These are phyloP conservation scores for Xylaria bambusicola DNA, from an alignment of 495 filamentous ascomycete genomes.

Conservation along the genomic window DNA sequence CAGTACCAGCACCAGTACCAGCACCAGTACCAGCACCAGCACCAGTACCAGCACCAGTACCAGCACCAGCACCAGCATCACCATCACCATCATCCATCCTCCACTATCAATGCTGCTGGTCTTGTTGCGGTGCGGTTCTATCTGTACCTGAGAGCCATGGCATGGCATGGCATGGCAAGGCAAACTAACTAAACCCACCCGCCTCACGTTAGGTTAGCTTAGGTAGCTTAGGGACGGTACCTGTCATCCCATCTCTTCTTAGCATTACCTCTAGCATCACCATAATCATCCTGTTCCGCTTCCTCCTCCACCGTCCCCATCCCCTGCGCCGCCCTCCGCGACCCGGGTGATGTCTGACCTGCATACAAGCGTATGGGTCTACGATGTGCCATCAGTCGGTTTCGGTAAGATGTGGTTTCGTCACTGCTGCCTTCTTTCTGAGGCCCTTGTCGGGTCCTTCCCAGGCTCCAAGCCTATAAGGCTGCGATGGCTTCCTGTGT, in stretches of 20 bases:
- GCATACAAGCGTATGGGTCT: conserved; percentile 30
- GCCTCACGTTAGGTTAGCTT: too few relatives aligned
- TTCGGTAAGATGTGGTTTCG: conserved; percentile 25
- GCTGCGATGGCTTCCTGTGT: conserved; percentile 38
- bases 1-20: too few relatives aligned
- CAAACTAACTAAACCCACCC: too few relatives aligned
- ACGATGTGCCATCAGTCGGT: conserved; percentile 19
- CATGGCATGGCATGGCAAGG: too few relatives aligned
- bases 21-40: neutral
- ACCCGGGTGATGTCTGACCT: conserved; percentile 32
- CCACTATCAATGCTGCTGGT: conserved; percentile 3
- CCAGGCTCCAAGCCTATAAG: conserved; percentile 42
- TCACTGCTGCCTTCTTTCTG: conserved; percentile 32
- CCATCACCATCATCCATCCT: neutral
- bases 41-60: too few relatives aligned
- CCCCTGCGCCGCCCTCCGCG: conserved; percentile 34
- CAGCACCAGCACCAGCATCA: neutral
- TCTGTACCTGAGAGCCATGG: too few relatives aligned
- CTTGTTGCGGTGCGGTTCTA: too few relatives aligned
- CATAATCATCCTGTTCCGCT: conserved; percentile 7
- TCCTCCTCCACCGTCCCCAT: conserved; percentile 10
- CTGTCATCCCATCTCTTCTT: neutral
- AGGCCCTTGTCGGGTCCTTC: conserved; percentile 25
- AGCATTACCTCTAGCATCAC: neutral
- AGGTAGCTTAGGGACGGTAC: conserved; percentile 24